Percentiles rank a stretch among this genome's conserved stretches.
Conservation (phyloP, 768 basidiomycete genomes). For the Cytidiella melzeri region DNA sequence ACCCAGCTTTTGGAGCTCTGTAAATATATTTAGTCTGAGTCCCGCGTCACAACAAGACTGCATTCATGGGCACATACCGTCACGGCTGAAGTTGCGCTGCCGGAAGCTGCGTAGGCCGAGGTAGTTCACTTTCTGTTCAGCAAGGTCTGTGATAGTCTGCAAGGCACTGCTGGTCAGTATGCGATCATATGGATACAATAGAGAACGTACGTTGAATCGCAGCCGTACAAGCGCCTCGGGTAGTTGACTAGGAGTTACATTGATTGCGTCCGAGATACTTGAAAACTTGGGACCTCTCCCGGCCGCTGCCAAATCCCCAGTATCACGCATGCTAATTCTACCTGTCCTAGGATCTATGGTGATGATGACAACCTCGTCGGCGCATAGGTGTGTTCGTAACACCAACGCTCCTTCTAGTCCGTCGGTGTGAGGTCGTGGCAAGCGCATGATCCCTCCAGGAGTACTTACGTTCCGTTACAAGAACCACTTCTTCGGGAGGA, state of each 20-base stretch:
- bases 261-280: constrained; percentile 52
- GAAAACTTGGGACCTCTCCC: constrained; percentile 65
- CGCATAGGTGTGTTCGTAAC: constrained; percentile 65
- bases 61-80: constrained; percentile 40
- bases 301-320: constrained; percentile 72
- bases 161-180: not conserved
- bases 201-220: constrained; percentile 51
- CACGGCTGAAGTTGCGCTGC: constrained; percentile 55
- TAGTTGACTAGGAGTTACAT: constrained; percentile 60
- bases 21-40: not conserved
- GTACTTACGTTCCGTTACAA: constrained; percentile 49
- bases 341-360: constrained; percentile 80
- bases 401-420: constrained; percentile 47
- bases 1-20: constrained; percentile 72
- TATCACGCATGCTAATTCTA: constrained; percentile 70
- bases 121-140: constrained; percentile 81
- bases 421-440: too few species aligned
- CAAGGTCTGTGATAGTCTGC: constrained; percentile 79
- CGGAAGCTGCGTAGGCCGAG: constrained; percentile 76
- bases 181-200: not conserved
- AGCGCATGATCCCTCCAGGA: not conserved
- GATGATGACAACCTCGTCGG: constrained; percentile 69
- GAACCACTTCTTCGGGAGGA: constrained; percentile 48
- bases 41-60: not conserved
- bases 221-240: constrained; percentile 51